Evolutionary conservation across 176 grass and related monocot genomes (phyloP), one percentile per base, ranked within the genome.

Genomic region (Oryza coarctata): DNA sequence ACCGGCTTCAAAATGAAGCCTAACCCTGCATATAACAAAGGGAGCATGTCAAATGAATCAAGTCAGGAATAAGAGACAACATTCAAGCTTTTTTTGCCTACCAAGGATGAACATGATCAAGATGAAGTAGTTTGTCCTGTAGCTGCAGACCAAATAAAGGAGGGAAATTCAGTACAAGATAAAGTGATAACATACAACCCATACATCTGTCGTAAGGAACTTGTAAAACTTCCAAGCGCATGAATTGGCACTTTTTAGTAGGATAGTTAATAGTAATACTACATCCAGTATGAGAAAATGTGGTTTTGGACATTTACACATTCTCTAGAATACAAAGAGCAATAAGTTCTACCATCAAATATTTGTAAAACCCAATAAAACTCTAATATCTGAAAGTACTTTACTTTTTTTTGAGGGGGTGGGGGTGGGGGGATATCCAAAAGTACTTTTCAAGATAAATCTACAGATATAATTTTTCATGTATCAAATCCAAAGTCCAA

Each of bases 121-220:
- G 50, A 87, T 90, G 87, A 88, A 94, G 60, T 94, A 94, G 71
- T 94, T 92, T 49, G 96, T 91, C 79, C 96, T 89, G 93, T 98
- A 98, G 80, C 96, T 98, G 92, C 74, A 88, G 2, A 83, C 14
- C 8, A 70, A 35, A 15, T 27, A 20, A 67, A 89, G 26, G 32
- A 39, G 45, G 22, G 32, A 80, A 83, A 83, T 68, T 83, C 35
- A 88, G 67, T 65, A 33, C 11, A 67, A 60, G 68, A 39, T 33
- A 72, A 39, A 58, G 70, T 11, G 25, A 23, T 50, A 30, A 7
- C 14, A 20, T 6, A 71, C 33, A 75, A 63, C 32, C 6, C 4
- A 2, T 20, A 12, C 1, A 9, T 15, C 7, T 18, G 33, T 63
- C 18, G 0, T 57, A n/a, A 52, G 31, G n/a, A 62, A 72, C 70